phyloP scores from a whole-genome alignment of 2,329 filamentous ascomycete genomes.

The Didymosphaeria variabile region DNA sequence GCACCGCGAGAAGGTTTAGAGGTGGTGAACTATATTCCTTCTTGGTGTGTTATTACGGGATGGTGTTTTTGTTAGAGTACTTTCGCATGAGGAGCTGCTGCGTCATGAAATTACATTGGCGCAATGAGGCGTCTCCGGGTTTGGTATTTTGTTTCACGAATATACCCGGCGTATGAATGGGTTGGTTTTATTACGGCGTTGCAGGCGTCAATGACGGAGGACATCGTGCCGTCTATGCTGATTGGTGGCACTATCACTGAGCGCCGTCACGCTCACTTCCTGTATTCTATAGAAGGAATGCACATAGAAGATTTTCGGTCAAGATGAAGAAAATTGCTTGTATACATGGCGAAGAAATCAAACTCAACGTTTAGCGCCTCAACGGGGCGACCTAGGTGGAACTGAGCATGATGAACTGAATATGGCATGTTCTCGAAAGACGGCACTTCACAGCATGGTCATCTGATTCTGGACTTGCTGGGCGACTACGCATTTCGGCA shows the following conservation, averaged over 20 bases:
- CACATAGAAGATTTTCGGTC: background rate
- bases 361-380: background rate
- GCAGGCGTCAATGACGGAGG: background rate
- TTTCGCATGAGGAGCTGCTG: background rate
- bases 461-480: background rate
- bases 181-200: background rate
- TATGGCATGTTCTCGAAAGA: background rate
- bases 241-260: background rate
- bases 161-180: constrained; percentile 2
- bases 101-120: background rate
- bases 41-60: background rate
- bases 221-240: background rate
- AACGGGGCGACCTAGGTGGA: background rate
- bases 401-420: background rate
- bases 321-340: background rate
- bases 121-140: background rate
- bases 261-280: background rate
- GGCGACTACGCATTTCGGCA: background rate
- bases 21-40: background rate
- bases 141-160: constrained; percentile 1
- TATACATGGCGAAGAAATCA: background rate
- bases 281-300: background rate
- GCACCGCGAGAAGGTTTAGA: constrained; percentile 13
- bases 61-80: background rate
- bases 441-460: background rate